Evolutionary conservation across 2,329 filamentous ascomycete species (phyloP), one percentile per base, ranked within the genome.

Genomic region (Metarhizium brunneum): DNA sequence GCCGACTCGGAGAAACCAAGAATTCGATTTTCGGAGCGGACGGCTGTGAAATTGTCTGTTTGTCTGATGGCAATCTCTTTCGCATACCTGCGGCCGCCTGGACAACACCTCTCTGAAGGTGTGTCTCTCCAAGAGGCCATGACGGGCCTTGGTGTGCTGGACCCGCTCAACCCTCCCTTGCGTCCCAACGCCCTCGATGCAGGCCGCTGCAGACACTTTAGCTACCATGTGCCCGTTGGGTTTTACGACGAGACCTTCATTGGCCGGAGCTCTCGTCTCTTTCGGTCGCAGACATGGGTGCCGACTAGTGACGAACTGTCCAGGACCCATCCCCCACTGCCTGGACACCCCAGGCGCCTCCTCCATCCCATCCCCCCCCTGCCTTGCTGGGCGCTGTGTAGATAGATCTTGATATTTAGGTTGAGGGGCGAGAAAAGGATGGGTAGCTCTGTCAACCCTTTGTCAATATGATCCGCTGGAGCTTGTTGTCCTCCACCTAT

Each of bases 31-130:
- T 49, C 62, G 58, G 61, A 61, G 59, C 57, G 58, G 60, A 65
- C 52, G 53, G 54, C 52, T 54, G 50, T 54, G 60, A 63, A 59
- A 55, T 8, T 61, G 58, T 59, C 38, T 60, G 6, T 53, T 60
- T 73, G 69, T 71, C 67, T 71, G 64, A 69, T 66, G 60, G 61
- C 68, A 73, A 75, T 75, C 65, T 75, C 65, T 60, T 65, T 63
- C 65, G 42, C 73, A 74, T 76, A 66, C 72, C 72, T 63, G 57
- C 58, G 57, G 25, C 53, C 52, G 52, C 49, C 48, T 57, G 49
- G 52, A 52, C 42, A 50, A 54, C 50, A 25, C 47, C 35, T 30
- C 38, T 16, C 38, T 36, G 18, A 50, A 50, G 50, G 35, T 47
- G 50, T 53, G 56, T 50, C 56, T 57, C 50, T 45, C 50, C 53